Percentiles rank a stretch among this genome's conserved stretches.
phyloP scores from a whole-genome alignment of 805 yeast species.

The Sugiyamaella boreocaroliniensis region DNA sequence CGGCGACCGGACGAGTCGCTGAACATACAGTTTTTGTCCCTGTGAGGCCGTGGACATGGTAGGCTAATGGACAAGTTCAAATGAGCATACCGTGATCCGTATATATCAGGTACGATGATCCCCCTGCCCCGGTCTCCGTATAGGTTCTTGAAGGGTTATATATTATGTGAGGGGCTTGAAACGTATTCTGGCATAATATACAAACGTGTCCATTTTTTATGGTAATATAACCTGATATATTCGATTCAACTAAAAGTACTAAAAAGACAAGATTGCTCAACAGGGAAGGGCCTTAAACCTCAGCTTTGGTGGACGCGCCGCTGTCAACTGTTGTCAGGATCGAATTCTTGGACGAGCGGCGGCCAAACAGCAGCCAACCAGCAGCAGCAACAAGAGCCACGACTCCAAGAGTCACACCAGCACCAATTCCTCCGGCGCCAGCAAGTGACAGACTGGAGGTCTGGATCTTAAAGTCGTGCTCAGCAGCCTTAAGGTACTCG shows the following conservation, averaged over 20 bases:
- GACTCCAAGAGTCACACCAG: slow-evolving; percentile 41
- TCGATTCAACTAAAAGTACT: no score
- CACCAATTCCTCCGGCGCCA: slow-evolving; percentile 48
- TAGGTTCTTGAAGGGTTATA: no score
- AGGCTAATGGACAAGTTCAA: no score
- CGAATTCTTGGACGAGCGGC: neutral
- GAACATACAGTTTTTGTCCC: neutral
- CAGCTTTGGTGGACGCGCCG: neutral
- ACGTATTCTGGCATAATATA: no score
- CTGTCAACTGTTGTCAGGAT: neutral
- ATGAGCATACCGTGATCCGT: no score
- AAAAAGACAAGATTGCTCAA: neutral
- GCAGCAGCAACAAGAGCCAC: slow-evolving; percentile 32
- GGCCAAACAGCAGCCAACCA: slow-evolving; percentile 11
- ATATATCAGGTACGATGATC: no score
- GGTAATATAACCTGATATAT: no score
- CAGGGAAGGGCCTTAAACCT: neutral
- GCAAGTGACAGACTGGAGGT: slow-evolving; percentile 28
- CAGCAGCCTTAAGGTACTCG: slow-evolving; percentile 21
- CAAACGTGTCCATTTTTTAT: no score
- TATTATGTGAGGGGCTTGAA: no score
- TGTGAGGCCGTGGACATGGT: no score
- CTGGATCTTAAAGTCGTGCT: slow-evolving; percentile 18
- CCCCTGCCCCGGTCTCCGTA: no score
- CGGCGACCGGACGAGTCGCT: neutral